Base-by-base conservation (phyloP, 371 early-diverging fungal species). In the Furculomyces boomerangus region DNA sequence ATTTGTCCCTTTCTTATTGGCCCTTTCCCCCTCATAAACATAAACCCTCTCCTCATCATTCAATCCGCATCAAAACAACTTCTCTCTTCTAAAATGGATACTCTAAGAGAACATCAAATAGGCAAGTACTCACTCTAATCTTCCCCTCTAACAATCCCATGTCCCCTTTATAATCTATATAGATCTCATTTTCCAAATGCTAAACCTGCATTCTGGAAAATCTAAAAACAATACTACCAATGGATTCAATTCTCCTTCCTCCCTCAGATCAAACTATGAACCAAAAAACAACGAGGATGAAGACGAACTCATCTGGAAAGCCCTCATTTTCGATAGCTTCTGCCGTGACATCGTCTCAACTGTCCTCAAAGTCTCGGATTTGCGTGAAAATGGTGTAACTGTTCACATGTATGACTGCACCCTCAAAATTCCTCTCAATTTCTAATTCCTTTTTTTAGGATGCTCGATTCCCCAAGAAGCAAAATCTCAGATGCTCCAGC, bases 301-400 rank as follows among this genome's bases (percentile, higher is more conserved):
- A 13, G 47, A 46, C 7, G 43, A 57, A 45, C 64, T 64, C 3
- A 62, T 70, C 25, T 99, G 99, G 99, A 99, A 97, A 63, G 92
- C 97, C 2, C 70, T 99, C 28, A 77, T 99, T 31, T 88, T 98
- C 70, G 99, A 99, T 68, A 71, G 79, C 58, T 79, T 83, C 57
- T 88, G 95, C 2, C 91, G 91, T 59, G 89, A 94, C 62, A 79
- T 98, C 54, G 87, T 99, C 49, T 90, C 95, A 8, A 93, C 98
- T n/a, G 78, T 98, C 27, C 77, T 99, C 55, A 87, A 87, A 55
- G 88, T 98, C 20, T 92, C 86, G 64, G 98, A 99, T 64, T 80
- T 99, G 55, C 84, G 99, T 55, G 96, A 97, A 56, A 77, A 85
- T 61, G 98, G 98, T n/a, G 82, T 99, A 29, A 99, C 99, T 1